phyloP scores from a whole-genome alignment of 805 yeast species.

The Wickerhamomyces hampshirensis region DNA sequence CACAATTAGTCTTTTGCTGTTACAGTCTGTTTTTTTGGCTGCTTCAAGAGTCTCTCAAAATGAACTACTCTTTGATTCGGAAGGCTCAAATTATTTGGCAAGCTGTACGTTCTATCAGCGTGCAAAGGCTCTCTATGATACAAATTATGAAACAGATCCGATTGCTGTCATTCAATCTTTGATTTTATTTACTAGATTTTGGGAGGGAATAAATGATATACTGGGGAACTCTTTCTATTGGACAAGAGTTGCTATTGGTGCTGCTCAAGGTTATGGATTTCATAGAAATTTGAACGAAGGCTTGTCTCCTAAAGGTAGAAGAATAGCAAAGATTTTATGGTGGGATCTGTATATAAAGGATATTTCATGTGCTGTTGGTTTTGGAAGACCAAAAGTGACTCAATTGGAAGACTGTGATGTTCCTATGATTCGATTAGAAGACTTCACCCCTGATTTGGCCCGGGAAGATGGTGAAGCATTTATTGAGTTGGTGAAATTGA shows the following conservation, averaged over 20 bases:
- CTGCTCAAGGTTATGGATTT: slow-evolving; percentile 74
- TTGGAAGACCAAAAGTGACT: slow-evolving; percentile 67
- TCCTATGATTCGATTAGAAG: slow-evolving; percentile 62
- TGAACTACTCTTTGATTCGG: slow-evolving; percentile 43
- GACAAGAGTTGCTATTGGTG: slow-evolving; percentile 62
- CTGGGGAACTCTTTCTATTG: slow-evolving; percentile 64
- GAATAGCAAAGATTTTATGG: slow-evolving; percentile 65
- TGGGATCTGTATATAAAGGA: slow-evolving; percentile 76
- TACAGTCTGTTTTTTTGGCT: slow-evolving; percentile 63
- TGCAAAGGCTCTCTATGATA: slow-evolving; percentile 71
- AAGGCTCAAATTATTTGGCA: slow-evolving; percentile 44
- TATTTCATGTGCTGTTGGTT: slow-evolving; percentile 61
- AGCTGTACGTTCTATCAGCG: slow-evolving; percentile 59
- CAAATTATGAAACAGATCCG: slow-evolving; percentile 63
- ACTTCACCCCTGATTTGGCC: slow-evolving; percentile 51
- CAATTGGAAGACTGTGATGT: slow-evolving; percentile 73
- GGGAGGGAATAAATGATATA: slow-evolving; percentile 72
- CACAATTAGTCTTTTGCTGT: slow-evolving; percentile 54
- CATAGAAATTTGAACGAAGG: slow-evolving; percentile 44
- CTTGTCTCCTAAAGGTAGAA: slow-evolving; percentile 35
- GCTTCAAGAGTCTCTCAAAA: slow-evolving; percentile 60
- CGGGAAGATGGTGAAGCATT: slow-evolving; percentile 51
- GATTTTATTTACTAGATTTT: slow-evolving; percentile 57
- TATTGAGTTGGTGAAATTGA: slow-evolving; percentile 58
- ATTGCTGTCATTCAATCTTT: slow-evolving; percentile 57